Evolutionary conservation across 2,329 filamentous ascomycete species (phyloP), one percentile per base, ranked within the genome.

Genomic region (Fusarium lateritium): DNA sequence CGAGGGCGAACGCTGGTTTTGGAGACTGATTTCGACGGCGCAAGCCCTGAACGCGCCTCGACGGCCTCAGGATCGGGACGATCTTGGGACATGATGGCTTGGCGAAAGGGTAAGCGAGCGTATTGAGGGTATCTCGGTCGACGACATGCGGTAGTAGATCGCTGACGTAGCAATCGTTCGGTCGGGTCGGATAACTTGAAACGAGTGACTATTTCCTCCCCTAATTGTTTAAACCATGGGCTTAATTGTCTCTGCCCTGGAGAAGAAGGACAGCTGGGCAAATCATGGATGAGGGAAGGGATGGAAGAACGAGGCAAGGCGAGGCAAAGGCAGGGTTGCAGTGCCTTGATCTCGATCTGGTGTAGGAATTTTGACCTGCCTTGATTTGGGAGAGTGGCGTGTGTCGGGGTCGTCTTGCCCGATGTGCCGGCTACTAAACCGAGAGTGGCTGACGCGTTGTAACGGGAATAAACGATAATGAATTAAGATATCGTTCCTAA

Each of bases 41-140:
- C 14, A 49, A 15, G 36, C 43, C 52, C 70, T 47, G 56, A 63
- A 39, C 59, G 55, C 62, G 47, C 52, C 49, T 67, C 64, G 26
- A 31, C 28, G 28, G 13, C 10, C 10, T 31, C 28, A 13, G 43
- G 36, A 21, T 49, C 62, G 36, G 63, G 57, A 55, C 50, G 61
- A 54, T 63, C 68, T 65, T 62, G 61, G 52, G 59, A 56, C 72
- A 73, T 74, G 56, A 50, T 62, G 60, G 39, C 33, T 49, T 49
- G 52, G 26, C 34, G 40, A 49, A 45, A 55, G 43, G 28, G 28
- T 38, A 60, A 73, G 56, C 66, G 72, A 74, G 68, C 55, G 72
- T 65, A 49, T 40, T 60, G 62, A 67, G 53, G 64, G 38, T 70
- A 46, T 54, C 53, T 39, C 45, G 47, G 55, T 46, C 44, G 43